phyloP scores from a whole-genome alignment of 306 rosid species.

The Psophocarpus tetragonolobus region DNA sequence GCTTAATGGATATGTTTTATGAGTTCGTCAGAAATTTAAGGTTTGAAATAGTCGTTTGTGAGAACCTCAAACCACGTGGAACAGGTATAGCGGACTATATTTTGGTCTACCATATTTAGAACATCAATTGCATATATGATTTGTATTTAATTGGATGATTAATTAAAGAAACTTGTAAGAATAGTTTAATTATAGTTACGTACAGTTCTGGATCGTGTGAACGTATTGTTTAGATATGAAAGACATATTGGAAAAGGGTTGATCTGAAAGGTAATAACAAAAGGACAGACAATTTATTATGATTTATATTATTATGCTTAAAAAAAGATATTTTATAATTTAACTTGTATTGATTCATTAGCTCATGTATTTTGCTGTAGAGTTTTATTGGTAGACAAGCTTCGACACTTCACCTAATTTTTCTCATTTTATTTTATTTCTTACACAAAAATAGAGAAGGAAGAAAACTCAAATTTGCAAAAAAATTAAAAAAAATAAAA shows the following conservation, averaged over 20 bases:
- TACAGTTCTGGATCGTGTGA: background rate
- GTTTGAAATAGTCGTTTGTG: slow-evolving; percentile 13
- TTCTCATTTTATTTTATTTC: background rate
- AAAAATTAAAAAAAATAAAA: background rate
- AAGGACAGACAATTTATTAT: background rate
- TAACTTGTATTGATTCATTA: background rate
- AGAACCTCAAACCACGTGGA: slow-evolving; percentile 11
- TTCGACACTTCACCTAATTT: background rate
- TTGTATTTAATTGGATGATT: background rate
- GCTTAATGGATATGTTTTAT: background rate
- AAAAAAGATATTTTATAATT: background rate
- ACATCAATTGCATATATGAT: background rate
- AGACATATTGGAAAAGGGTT: background rate
- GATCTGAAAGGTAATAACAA: background rate
- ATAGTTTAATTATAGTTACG: background rate
- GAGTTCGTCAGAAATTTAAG: background rate
- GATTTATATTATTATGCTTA: background rate
- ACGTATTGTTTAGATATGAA: background rate
- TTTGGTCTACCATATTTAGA: background rate
- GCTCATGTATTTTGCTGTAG: background rate
- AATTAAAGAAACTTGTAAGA: background rate
- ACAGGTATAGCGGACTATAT: background rate
- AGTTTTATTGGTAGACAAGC: background rate
- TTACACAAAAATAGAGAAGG: background rate
- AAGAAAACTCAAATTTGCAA: too few relatives aligned